A percentile compares a stretch with the other conserved stretches of the same genome.
Conservation (phyloP, 331 rosid species). For the Quercus tomentella region DNA sequence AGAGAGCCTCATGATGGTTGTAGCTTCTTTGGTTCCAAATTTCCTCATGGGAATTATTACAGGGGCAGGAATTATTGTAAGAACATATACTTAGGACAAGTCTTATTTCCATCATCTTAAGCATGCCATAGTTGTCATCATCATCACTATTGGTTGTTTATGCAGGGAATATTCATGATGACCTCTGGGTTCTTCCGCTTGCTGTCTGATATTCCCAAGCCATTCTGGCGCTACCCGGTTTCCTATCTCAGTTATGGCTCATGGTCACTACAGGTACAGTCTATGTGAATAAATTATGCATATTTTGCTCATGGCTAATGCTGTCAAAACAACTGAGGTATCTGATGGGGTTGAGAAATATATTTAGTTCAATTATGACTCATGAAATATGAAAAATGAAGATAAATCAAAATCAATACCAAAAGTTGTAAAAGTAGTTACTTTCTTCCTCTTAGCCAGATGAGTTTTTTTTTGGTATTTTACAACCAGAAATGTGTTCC, state of each 20-base stretch:
- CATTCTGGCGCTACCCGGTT: conserved; percentile 93
- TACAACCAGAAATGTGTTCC: background rate
- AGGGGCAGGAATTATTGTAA: conserved; percentile 85
- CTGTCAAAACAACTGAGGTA: background rate
- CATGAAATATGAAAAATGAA: background rate
- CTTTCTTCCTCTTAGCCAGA: background rate
- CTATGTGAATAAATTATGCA: background rate
- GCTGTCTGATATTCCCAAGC: conserved; percentile 88
- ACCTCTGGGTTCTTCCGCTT: conserved; percentile 94
- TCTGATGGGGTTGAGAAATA: background rate
- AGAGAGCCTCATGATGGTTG: conserved; percentile 95
- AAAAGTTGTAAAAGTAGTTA: background rate
- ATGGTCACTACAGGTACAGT: conserved; percentile 87
- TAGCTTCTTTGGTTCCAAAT: conserved; percentile 93
- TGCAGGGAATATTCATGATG: conserved; percentile 97
- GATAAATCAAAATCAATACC: background rate
- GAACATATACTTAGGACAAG: conserved; percentile 9
- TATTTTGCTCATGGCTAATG: background rate
- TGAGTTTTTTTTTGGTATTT: background rate
- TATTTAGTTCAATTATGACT: background rate
- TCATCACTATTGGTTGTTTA: conserved; percentile 14
- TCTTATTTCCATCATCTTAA: background rate
- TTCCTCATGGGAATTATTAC: conserved; percentile 78
- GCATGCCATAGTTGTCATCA: background rate
- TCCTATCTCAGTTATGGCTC: conserved; percentile 79